Evolutionary conservation across 164 flowering plant species (phyloP).

Genomic region (Magnolia changhungtana): DNA sequence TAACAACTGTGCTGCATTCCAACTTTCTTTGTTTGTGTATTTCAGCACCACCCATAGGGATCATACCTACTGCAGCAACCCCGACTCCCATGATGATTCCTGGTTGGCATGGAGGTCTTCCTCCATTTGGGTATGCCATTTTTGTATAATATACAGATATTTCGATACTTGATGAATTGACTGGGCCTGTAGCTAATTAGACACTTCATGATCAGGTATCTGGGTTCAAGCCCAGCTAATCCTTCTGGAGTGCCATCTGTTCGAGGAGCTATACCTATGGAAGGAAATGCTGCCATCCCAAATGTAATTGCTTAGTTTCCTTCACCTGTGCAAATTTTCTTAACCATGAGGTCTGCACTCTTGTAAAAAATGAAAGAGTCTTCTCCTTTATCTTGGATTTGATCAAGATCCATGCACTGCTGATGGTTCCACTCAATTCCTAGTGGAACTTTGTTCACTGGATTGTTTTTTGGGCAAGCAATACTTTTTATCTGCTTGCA

Average conservation of each 20-base stretch:
- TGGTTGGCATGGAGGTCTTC: slow-evolving; percentile 34
- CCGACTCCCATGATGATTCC: slow-evolving; percentile 21
- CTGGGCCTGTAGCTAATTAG: neutral
- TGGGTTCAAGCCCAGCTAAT: slow-evolving; percentile 15
- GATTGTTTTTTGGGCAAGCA: neutral
- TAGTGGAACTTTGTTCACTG: neutral
- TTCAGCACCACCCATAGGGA: slow-evolving; percentile 29
- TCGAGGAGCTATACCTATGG: slow-evolving; percentile 6
- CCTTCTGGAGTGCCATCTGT: slow-evolving; percentile 14
- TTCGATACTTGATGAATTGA: neutral
- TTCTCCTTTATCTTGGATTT: neutral
- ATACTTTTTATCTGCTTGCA: neutral
- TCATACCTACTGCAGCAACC: slow-evolving; percentile 8
- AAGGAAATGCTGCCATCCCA: slow-evolving; percentile 11
- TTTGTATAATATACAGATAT: neutral
- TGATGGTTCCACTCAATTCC: neutral
- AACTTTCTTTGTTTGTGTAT: neutral
- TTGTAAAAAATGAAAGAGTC: neutral
- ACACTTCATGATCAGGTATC: slow-evolving; percentile 12
- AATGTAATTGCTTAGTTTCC: slow-evolving; percentile 8
- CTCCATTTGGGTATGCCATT: slow-evolving; percentile 29
- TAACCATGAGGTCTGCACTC: neutral
- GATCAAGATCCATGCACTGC: neutral
- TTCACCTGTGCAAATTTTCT: neutral
- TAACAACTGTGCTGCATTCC: neutral